A percentile compares a stretch with the other conserved stretches of the same genome.
phyloP scores from a whole-genome alignment of 2,329 filamentous ascomycete genomes.

The Blastomyces emzantsi region DNA sequence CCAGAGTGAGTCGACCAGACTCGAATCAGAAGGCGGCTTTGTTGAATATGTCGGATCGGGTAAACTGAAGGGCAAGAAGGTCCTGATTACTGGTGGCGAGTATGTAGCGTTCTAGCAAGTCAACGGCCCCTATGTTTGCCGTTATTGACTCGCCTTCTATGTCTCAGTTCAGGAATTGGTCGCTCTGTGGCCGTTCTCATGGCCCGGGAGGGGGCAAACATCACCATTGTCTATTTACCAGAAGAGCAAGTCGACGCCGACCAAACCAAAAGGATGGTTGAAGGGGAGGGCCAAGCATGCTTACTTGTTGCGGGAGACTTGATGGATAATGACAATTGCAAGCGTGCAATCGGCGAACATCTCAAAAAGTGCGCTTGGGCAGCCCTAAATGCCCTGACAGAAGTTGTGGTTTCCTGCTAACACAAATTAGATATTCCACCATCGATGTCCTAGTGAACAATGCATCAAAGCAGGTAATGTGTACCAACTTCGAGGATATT shows the following conservation, averaged over 20 bases:
- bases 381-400: not conserved
- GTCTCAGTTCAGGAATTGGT: constrained; percentile 45
- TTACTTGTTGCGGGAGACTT: constrained; percentile 43
- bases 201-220: constrained; percentile 50
- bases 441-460: constrained; percentile 51
- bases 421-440: constrained; percentile 11
- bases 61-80: constrained; percentile 45
- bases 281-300: constrained; percentile 43
- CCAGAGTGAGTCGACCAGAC: constrained; percentile 28
- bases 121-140: not conserved
- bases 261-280: constrained; percentile 45
- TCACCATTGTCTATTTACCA: constrained; percentile 48
- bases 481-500: constrained; percentile 45
- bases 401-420: not conserved
- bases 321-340: constrained; percentile 43
- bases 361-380: constrained; percentile 37
- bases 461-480: constrained; percentile 49
- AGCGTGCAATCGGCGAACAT: constrained; percentile 45
- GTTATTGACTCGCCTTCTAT: not conserved
- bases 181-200: constrained; percentile 48
- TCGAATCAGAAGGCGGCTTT: constrained; percentile 23
- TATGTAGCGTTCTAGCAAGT: constrained; percentile 25
- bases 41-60: constrained; percentile 38
- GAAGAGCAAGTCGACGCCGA: constrained; percentile 50
- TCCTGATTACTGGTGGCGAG: constrained; percentile 50